Evolutionary conservation across 2,329 filamentous ascomycete genomes (phyloP).

Genomic region (Monilinia vaccinii-corymbosi): DNA sequence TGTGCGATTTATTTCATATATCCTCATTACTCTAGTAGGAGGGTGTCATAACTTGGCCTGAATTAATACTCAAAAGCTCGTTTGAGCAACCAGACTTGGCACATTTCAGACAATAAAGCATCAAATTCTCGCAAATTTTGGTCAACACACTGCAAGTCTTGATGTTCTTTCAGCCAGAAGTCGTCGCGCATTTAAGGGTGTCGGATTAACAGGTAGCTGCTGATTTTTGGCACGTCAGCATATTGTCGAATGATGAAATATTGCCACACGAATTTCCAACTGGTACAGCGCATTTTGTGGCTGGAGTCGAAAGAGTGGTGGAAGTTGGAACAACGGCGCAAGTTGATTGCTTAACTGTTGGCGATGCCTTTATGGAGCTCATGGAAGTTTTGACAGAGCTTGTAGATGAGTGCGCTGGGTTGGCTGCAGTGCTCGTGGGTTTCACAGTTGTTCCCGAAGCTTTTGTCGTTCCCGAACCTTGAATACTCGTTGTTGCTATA

Average conservation of each 20-base stretch:
- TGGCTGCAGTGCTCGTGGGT: not conserved
- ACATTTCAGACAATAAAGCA: slow-evolving; percentile 2
- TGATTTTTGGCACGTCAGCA: slow-evolving; percentile 6
- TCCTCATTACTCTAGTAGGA: too few species aligned
- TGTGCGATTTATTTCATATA: too few species aligned
- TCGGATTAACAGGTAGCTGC: slow-evolving; percentile 4
- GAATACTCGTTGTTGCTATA: not conserved
- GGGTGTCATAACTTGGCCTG: not conserved
- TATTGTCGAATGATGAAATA: not conserved
- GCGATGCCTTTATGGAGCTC: not conserved
- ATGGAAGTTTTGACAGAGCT: not conserved
- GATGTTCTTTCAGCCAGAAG: not conserved
- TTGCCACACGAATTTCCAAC: slow-evolving; percentile 7
- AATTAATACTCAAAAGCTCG: not conserved
- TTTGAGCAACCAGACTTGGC: not conserved
- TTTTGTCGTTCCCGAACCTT: not conserved
- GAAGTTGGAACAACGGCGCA: not conserved
- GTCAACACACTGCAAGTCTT: not conserved
- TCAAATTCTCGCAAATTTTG: slow-evolving; percentile 1
- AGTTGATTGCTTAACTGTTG: not conserved
- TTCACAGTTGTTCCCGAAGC: not conserved
- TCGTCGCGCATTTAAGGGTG: not conserved
- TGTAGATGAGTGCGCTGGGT: not conserved
- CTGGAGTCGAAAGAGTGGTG: not conserved
- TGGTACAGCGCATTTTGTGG: not conserved